Evolutionary conservation across 805 yeast genomes (phyloP), one percentile per base, ranked within the genome.

Genomic region (Hyphopichia homilentoma): DNA sequence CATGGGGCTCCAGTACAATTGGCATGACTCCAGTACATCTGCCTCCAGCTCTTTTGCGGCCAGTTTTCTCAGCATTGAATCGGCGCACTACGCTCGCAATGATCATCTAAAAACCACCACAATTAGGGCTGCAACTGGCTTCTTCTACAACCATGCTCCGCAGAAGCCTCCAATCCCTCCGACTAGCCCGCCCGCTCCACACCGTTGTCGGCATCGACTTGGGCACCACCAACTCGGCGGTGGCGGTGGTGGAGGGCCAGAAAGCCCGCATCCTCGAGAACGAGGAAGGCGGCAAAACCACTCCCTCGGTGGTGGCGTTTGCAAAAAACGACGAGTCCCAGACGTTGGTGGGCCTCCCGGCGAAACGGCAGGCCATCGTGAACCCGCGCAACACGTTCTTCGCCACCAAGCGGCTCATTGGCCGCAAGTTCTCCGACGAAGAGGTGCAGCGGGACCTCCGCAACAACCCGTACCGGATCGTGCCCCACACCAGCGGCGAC

Each of bases 201-300:
- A 38, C 51, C 9, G 87, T 82, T 4, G 75, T 82, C 30, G 95
- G 95, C 36, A 84, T 84, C 41, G 95, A 84, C 57, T 59, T 84
- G 35, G 95, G 95, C 17, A 84, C 95, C 15, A 84, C 95, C 27
- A 84, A 84, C 60, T 82, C 90, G 27, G 94, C 93, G 2, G 90
- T 84, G 20, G 94, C 94, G 7, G 65, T 81, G 35, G 79, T 81
- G 64, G 75, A 75, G 46, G 81, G 82, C 28, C 65, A 75, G 42
- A 68, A 71, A 18, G 79, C 87, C 17, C 65, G 67, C 39, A 81
- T 84, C 37, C 69, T 84, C 31, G 89, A 83, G 57, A 81, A 83
- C 50, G 83, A 79, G 39, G 85, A 84, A 61, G 93, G 90, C 21
- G 75, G 77, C 28, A 66, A 89, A 50, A 83, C 93, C 4, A 83